These are phyloP conservation scores for Talaromyces sp. DNA, from an alignment of 2,329 filamentous ascomycete genomes.

Conservation along the genomic window DNA sequence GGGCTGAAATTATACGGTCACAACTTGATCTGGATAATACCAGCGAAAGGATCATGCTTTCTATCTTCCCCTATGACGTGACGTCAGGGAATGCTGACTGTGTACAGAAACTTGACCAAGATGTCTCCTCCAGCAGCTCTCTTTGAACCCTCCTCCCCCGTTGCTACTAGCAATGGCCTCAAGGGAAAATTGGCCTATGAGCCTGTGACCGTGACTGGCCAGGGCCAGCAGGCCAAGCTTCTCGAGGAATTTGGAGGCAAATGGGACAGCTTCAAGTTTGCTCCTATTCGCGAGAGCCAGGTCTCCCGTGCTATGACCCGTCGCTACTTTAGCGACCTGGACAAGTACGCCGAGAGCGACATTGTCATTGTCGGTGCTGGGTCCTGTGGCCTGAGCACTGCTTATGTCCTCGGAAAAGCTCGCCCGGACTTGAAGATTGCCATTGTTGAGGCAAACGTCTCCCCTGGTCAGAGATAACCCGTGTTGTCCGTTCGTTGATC, in stretches of 20 bases:
- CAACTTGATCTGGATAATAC: constrained; percentile 99
- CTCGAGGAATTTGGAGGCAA: constrained; percentile 64
- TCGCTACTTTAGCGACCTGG: constrained; percentile 86
- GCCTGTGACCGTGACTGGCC: constrained; percentile 34
- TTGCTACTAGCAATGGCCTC: constrained; percentile 24
- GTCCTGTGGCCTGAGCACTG: constrained; percentile 77
- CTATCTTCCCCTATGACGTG: constrained; percentile 34
- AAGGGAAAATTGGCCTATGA: constrained; percentile 41
- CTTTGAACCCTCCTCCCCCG: constrained; percentile 43
- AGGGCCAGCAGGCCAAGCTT: constrained; percentile 46
- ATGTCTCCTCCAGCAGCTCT: constrained; percentile 78
- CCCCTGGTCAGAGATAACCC: constrained; percentile 48
- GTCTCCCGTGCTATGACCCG: constrained; percentile 90
- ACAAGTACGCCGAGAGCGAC: constrained; percentile 85
- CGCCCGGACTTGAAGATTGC: constrained; percentile 88
- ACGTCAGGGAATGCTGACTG: constrained; percentile 34
- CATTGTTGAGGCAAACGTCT: constrained; percentile 81
- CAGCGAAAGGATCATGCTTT: constrained; percentile 99
- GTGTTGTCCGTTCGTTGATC: neutral
- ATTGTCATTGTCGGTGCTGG: constrained; percentile 90
- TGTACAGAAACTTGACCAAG: constrained; percentile 33
- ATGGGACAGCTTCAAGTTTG: constrained; percentile 78
- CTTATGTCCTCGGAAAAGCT: constrained; percentile 75
- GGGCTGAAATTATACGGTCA: constrained; percentile 78
- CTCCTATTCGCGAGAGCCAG: constrained; percentile 83